Conservation (phyloP, 345 rosid genomes). For the Brassica carinata region DNA sequence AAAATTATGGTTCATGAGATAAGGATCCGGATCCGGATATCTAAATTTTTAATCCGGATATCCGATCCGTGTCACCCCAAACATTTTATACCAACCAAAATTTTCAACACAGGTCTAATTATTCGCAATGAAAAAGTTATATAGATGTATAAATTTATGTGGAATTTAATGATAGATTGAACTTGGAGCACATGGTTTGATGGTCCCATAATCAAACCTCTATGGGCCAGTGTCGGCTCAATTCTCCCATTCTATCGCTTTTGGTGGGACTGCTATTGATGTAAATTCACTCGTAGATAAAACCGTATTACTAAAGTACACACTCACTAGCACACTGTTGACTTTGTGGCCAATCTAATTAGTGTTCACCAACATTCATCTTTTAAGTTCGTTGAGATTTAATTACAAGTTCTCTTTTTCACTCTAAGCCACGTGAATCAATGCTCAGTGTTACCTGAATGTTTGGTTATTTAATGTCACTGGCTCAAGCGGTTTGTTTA, state of each 20-base stretch:
- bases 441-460: not conserved
- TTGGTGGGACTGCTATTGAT: conserved; percentile 8
- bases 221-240: conserved; percentile 33
- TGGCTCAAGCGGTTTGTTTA: not conserved
- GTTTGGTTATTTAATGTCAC: not conserved
- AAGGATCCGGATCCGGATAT: too few relatives aligned
- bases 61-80: too few relatives aligned
- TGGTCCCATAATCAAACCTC: conserved; percentile 39
- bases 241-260: conserved; percentile 20
- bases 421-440: conserved; percentile 20
- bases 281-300: not conserved
- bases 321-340: conserved; percentile 29
- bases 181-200: conserved; percentile 34
- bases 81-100: conserved; percentile 31
- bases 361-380: conserved; percentile 31
- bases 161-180: conserved; percentile 13
- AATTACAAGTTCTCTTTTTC: conserved; percentile 12
- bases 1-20: too few relatives aligned
- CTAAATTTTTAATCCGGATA: too few relatives aligned
- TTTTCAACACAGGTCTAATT: conserved; percentile 2
- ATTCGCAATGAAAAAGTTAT: not conserved
- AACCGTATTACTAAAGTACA: conserved; percentile 34
- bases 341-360: conserved; percentile 11
- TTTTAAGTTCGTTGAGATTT: conserved; percentile 31
- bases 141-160: not conserved